Conservation (phyloP, 257 asterid genomes). For the Solanum pinnatisectum region DNA sequence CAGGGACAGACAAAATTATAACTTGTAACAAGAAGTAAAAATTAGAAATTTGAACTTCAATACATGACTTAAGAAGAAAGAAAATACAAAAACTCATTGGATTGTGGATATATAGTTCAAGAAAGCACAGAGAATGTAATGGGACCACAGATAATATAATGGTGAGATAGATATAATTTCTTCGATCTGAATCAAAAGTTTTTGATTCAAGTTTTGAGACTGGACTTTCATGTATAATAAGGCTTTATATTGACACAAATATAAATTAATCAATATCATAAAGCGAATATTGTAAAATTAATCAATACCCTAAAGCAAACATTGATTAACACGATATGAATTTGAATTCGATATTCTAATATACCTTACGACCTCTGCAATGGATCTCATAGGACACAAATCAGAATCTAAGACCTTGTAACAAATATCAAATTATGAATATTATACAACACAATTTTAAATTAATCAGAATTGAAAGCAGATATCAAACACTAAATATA, state of each 20-base stretch:
- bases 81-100: not conserved
- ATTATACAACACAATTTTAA: not conserved
- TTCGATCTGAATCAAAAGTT: not conserved
- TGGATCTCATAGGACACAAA: not conserved
- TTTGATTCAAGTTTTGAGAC: not conserved
- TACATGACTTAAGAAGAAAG: not conserved
- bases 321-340: not conserved
- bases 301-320: accelerated
- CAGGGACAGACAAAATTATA: not conserved
- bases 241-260: not conserved
- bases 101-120: not conserved
- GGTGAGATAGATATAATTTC: not conserved
- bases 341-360: not conserved
- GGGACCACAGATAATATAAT: not conserved
- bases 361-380: too few species aligned
- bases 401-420: too few species aligned
- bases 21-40: not conserved
- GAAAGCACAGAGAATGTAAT: not conserved
- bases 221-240: not conserved
- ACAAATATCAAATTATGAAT: not conserved
- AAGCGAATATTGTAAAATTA: not conserved
- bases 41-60: not conserved
- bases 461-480: not conserved
- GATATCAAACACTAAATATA: not conserved
- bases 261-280: not conserved